phyloP scores from a whole-genome alignment of 2,329 filamentous ascomycete species.

The Alternaria hordeiaustralica region DNA sequence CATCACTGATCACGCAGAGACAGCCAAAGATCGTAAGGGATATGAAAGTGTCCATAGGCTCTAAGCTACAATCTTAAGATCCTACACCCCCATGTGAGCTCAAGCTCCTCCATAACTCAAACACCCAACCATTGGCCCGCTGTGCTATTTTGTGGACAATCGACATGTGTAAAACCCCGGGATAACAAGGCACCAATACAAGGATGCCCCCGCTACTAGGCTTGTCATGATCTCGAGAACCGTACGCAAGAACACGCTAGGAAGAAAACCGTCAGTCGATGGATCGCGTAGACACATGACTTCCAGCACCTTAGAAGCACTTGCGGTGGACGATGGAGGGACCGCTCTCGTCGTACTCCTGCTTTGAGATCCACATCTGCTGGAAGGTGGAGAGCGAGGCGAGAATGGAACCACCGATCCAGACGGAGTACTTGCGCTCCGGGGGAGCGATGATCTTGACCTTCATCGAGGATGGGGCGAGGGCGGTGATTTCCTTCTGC shows the following conservation, averaged over 20 bases:
- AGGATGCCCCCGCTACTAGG: constrained; percentile 46
- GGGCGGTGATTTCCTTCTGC: constrained; percentile 99
- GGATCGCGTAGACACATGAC: constrained; percentile 6
- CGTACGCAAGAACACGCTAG: constrained; percentile 45
- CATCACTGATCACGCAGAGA: neutral
- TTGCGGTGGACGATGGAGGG: constrained; percentile 99
- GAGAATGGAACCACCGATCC: constrained; percentile 99
- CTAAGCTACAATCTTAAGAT: constrained; percentile 51
- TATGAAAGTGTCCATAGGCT: constrained; percentile 45
- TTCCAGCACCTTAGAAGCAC: constrained; percentile 90
- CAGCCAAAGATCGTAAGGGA: constrained; percentile 21
- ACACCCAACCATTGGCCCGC: constrained; percentile 47
- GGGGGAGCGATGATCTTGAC: constrained; percentile 99
- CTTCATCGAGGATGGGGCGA: constrained; percentile 99
- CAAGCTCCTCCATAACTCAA: constrained; percentile 47
- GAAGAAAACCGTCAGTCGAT: constrained; percentile 29
- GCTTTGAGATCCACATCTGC: constrained; percentile 99
- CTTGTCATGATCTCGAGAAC: constrained; percentile 47
- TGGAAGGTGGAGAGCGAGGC: constrained; percentile 99
- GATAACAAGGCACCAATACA: constrained; percentile 46
- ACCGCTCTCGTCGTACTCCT: constrained; percentile 99
- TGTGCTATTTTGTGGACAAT: constrained; percentile 50
- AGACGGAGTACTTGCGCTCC: constrained; percentile 99
- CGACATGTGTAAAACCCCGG: constrained; percentile 42
- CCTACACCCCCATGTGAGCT: constrained; percentile 40